Evolutionary conservation across 2,329 filamentous ascomycete genomes (phyloP).

Genomic region (Chaetomiaceae sp.): DNA sequence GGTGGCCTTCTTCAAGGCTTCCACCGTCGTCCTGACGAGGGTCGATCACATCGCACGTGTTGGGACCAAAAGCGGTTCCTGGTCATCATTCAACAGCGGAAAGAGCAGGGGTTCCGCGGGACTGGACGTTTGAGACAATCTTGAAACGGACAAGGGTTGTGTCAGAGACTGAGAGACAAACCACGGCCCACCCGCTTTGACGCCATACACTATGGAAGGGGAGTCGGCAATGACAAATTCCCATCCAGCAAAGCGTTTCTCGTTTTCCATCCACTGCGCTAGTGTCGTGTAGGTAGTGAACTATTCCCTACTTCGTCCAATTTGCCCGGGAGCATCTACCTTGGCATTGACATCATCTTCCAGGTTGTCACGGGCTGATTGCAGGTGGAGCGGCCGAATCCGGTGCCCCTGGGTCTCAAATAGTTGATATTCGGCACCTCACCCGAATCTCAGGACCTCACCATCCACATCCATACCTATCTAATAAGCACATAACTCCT

Average conservation of each 20-base stretch:
- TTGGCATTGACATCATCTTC: too few species aligned
- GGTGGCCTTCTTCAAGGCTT: constrained; percentile 5
- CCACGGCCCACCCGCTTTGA: constrained; percentile 10
- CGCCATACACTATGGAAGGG: too few species aligned
- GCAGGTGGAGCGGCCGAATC: too few species aligned
- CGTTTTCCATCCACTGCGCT: not conserved
- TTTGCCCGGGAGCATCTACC: not conserved
- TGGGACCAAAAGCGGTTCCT: not conserved
- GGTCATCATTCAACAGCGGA: not conserved
- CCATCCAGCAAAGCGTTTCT: not conserved
- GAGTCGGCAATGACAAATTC: constrained; percentile 18
- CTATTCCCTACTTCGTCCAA: too few species aligned
- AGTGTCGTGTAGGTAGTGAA: too few species aligned
- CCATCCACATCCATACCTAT: too few species aligned
- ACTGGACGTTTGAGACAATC: constrained; percentile 16
- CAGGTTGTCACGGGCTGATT: too few species aligned
- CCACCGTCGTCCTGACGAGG: not conserved
- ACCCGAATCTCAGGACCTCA: too few species aligned
- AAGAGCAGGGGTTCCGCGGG: constrained; percentile 9
- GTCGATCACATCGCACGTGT: constrained; percentile 5
- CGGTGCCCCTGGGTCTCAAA: too few species aligned
- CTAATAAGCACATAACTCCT: too few species aligned
- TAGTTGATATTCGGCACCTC: too few species aligned
- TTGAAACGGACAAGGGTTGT: constrained; percentile 14
- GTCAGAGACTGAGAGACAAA: not conserved